phyloP scores from a whole-genome alignment of 257 asterid species.

The Solanum medicagineum region DNA sequence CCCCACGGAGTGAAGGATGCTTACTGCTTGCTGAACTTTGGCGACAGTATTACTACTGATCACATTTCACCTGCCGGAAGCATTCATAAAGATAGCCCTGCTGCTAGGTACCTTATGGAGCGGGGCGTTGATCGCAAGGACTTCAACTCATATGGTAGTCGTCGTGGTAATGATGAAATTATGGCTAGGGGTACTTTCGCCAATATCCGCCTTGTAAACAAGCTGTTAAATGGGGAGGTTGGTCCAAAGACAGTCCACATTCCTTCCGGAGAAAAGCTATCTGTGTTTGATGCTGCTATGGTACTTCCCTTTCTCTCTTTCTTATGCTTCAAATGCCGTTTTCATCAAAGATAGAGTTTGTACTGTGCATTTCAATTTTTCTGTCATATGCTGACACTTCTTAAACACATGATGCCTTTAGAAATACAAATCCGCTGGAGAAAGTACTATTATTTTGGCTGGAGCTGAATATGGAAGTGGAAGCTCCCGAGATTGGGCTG shows the following conservation, averaged over 20 bases:
- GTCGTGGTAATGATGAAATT: conserved; percentile 94
- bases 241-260: conserved; percentile 87
- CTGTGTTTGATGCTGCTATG: conserved; percentile 86
- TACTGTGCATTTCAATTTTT: background rate
- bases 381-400: background rate
- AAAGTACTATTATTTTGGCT: conserved; percentile 77
- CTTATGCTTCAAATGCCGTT: background rate
- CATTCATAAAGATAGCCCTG: conserved; percentile 91
- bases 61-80: conserved; percentile 97
- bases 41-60: conserved; percentile 90
- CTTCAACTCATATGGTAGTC: conserved; percentile 92
- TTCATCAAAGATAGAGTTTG: background rate
- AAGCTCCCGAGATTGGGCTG: conserved; percentile 98
- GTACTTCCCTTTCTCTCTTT: conserved; percentile 19
- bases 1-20: conserved; percentile 91
- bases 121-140: conserved; percentile 78
- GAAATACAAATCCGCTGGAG: conserved; percentile 82
- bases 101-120: conserved; percentile 69
- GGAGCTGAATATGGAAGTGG: conserved; percentile 99
- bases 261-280: conserved; percentile 78
- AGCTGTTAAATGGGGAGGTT: conserved; percentile 81
- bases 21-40: conserved; percentile 83
- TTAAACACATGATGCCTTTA: conserved; percentile 16
- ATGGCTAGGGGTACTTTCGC: conserved; percentile 98
- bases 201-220: conserved; percentile 82